Evolutionary conservation across 257 asterid species (phyloP), one percentile per base, ranked within the genome.

Genomic region (Perilla frutescens): DNA sequence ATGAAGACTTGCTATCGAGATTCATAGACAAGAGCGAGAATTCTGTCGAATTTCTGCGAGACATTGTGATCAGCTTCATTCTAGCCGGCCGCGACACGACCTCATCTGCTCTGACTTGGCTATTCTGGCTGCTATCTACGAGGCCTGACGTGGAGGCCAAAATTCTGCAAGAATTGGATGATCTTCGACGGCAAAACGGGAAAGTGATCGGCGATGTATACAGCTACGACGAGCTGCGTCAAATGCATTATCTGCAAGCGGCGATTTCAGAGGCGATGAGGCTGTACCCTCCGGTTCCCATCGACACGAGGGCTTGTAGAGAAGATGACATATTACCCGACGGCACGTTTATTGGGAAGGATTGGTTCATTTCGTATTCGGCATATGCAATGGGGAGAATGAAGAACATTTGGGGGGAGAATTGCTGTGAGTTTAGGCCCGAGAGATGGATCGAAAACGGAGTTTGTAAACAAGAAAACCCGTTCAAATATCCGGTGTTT

Each of bases 11-110:
- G 41, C 15, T 93, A 9, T 89, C 98, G 3, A 80, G 97, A 77
- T 91, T 93, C 77, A 86, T 93, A 1, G 82, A 71, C 7, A 71
- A 83, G 12, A 48, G 69, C 14, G 86, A 84, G 5, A 78, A 84
- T 58, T 89, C 98, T 29, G 66, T 80, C 8, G 79, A 86, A 6
- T 90, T 80, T 57, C 87, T 94, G 0, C 78, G 99, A 79, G 97
- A 94, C 37, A 87, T 90, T n/a, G 84, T 88, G 26, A 88, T 91
- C 2, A 94, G 97, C 77, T 86, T 91, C 81, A 91, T 94, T 59
- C 73, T 94, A 74, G 99, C 99, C 0, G 99, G 99, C 7, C 80
- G 99, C 0, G 99, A 94, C 55, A 90, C 99, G 7, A 91, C 97
- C 6, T 94, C 97, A 32, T 79, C 97, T 5, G 96, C 96, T 12